phyloP scores from a whole-genome alignment of 495 filamentous ascomycete species.

The Beverwykella pulmonaria region DNA sequence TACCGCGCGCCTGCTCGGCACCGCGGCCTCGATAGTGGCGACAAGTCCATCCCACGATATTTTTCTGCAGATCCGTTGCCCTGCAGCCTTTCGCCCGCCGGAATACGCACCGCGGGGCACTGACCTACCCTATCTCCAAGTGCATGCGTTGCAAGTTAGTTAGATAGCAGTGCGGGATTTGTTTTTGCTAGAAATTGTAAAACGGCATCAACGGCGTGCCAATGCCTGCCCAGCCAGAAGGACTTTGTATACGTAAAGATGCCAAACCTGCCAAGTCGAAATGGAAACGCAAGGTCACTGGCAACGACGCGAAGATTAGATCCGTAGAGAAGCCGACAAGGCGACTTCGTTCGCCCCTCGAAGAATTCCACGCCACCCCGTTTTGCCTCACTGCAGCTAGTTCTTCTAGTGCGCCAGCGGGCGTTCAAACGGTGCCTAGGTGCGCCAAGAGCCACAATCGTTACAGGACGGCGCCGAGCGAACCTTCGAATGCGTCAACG shows the following conservation, averaged over 20 bases:
- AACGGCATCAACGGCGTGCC: neutral
- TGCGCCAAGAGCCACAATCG: neutral
- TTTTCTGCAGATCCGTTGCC: neutral
- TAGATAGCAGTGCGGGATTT: slow-evolving; percentile 1
- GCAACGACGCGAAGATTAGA: no score
- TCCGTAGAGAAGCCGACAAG: neutral
- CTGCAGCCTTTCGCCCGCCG: neutral
- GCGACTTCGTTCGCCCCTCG: neutral
- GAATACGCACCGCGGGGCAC: neutral
- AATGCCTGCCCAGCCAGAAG: slow-evolving; percentile 5
- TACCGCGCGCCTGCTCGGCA: neutral
- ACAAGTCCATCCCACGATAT: no score
- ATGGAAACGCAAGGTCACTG: no score
- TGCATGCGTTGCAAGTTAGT: neutral
- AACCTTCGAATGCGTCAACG: neutral
- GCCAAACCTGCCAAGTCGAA: slow-evolving; percentile 15
- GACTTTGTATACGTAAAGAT: neutral
- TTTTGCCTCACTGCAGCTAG: neutral
- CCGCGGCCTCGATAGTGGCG: neutral
- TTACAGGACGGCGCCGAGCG: neutral
- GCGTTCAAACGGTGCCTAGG: neutral
- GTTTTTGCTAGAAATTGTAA: neutral
- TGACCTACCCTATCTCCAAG: no score
- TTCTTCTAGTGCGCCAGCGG: neutral
- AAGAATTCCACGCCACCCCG: neutral